These are phyloP conservation scores for Phlyctochytrium planicorne DNA, from an alignment of 192 early-diverging fungal species.

Conservation along the genomic window DNA sequence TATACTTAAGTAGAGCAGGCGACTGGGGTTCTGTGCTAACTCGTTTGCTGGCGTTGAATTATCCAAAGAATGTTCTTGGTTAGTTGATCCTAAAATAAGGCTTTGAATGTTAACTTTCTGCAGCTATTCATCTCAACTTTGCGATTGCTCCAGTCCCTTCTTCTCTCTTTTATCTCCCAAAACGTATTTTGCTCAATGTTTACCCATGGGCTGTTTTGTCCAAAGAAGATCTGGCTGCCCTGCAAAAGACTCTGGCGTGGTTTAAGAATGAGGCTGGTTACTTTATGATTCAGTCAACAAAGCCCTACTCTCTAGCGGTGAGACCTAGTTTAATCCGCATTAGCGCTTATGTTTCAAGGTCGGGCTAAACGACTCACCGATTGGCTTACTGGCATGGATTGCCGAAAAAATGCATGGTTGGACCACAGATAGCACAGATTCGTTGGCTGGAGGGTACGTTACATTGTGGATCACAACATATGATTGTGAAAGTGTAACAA, in stretches of 20 bases:
- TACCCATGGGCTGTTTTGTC: conserved; percentile 1
- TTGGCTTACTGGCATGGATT: conserved; percentile 54
- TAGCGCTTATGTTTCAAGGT: no score
- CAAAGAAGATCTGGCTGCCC: neutral
- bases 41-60: conserved; percentile 40
- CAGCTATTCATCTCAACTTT: conserved; percentile 23
- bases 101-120: no score
- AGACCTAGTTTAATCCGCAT: no score
- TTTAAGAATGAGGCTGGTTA: conserved; percentile 39
- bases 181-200: conserved; percentile 4
- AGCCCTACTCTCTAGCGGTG: conserved; percentile 53
- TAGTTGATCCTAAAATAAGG: no score
- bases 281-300: conserved; percentile 49
- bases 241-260: neutral
- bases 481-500: neutral
- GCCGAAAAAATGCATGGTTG: conserved; percentile 39
- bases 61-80: conserved; percentile 41
- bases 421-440: no score
- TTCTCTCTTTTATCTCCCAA: conserved; percentile 10
- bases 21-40: conserved; percentile 56
- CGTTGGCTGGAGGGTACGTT: no score
- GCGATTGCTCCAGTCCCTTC: conserved; percentile 10
- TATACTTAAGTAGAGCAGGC: no score
- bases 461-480: no score
- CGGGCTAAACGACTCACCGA: conserved; percentile 43